Base-by-base conservation (phyloP, 2,329 filamentous ascomycete species). In the Fusarium azukiicola region DNA sequence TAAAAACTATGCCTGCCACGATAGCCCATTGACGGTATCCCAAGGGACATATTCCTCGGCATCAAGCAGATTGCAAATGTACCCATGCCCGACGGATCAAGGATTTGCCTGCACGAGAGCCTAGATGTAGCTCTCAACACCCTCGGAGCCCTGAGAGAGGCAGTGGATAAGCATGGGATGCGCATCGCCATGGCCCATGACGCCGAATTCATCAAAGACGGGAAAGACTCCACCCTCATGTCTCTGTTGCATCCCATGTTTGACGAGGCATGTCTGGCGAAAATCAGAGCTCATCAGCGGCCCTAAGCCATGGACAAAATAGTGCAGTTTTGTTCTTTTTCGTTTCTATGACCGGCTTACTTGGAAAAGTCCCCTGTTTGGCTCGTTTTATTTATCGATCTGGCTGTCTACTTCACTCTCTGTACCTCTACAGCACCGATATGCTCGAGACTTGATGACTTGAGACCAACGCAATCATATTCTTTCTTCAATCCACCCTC, bases 121-220 rank as follows among this genome's bases (percentile, higher is more conserved):
- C 9, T 71, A 14, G 49, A 46, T n/a, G 68, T 54, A 17, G 74
- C 71, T 21, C 36, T 19, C 8, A 54, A 47, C 16, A 74, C 64
- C 13, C 64, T 74, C 17, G n/a, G 9, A 4, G 40, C 16, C 7
- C n/a, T 74, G 40, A 69, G 73, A n/a, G 54, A 66, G 21, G 72
- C 71, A n/a, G 71, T 69, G 6, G 21, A 67, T 23, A 46, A 69
- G 3, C 69, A 76, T 36, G 68, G 40, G 5, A 76, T 76, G 72
- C 74, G 66, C 21, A 69, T 74, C 36, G 71, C 68, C 50, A 74
- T 76, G 74, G 56, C 74, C 8, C 74, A 76, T 21, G 74, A 76
- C 36, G 71, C 71, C 8, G 74, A 76, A 19, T 76, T 52, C 13
- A 74, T 76, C 19, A 76, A 69, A 19, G 63, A 76, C n/a, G 50